phyloP scores from a whole-genome alignment of 2,329 filamentous ascomycete genomes.

The Ceratocystis diversiconidia region DNA sequence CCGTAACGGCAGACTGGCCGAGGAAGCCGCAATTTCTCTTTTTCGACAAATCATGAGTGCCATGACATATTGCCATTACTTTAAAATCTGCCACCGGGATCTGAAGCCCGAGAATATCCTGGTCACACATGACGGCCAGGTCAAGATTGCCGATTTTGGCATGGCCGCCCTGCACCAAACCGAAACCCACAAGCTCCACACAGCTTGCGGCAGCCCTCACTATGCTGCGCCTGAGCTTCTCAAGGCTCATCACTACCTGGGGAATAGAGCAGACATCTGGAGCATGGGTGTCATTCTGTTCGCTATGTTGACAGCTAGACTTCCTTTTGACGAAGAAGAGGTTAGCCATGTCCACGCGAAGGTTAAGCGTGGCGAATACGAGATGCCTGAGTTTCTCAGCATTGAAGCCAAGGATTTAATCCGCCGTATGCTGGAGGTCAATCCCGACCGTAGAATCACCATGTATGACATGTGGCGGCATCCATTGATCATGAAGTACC shows the following conservation, averaged over 20 bases:
- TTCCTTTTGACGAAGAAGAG: constrained; percentile 66
- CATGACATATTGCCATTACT: constrained; percentile 80
- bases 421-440: constrained; percentile 59
- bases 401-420: constrained; percentile 65
- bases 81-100: constrained; percentile 92
- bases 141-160: constrained; percentile 95
- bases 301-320: constrained; percentile 66
- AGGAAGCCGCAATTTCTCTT: constrained; percentile 67
- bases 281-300: constrained; percentile 83
- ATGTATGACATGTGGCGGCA: constrained; percentile 77
- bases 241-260: constrained; percentile 60
- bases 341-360: constrained; percentile 47
- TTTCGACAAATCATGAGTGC: constrained; percentile 91
- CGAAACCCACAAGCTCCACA: constrained; percentile 61
- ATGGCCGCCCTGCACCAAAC: constrained; percentile 89
- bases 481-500: constrained; percentile 72
- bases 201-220: constrained; percentile 89
- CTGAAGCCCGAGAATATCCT: constrained; percentile 96
- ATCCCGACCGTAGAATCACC: constrained; percentile 64
- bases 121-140: constrained; percentile 56
- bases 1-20: constrained; percentile 54
- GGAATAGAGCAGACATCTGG: constrained; percentile 84
- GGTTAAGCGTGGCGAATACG: constrained; percentile 45
- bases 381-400: constrained; percentile 49
- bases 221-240: constrained; percentile 92